Evolutionary conservation across 116 monocot species (phyloP).

Genomic region (Iris pallida): DNA sequence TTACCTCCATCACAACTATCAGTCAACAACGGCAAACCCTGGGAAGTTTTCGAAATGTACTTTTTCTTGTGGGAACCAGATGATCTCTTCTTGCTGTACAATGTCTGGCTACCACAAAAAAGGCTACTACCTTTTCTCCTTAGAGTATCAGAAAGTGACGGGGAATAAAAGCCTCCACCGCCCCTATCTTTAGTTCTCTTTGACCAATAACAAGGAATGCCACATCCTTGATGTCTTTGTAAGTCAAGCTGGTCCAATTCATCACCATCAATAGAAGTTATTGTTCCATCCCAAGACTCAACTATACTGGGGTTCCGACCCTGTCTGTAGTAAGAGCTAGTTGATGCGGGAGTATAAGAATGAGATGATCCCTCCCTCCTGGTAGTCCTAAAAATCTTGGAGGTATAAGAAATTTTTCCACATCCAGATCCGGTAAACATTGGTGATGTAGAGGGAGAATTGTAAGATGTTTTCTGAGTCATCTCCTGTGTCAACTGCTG

Average conservation of each 20-base stretch:
- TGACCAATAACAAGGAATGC: slow-evolving; percentile 64
- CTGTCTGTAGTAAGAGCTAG: slow-evolving; percentile 57
- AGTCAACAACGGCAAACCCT: slow-evolving; percentile 48
- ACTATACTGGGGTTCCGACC: slow-evolving; percentile 34
- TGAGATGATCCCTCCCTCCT: slow-evolving; percentile 66
- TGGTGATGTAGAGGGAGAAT: slow-evolving; percentile 57
- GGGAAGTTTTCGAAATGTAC: slow-evolving; percentile 30
- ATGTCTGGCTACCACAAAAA: slow-evolving; percentile 55
- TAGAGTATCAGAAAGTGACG: slow-evolving; percentile 71
- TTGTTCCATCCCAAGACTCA: slow-evolving; percentile 55
- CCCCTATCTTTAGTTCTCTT: slow-evolving; percentile 51
- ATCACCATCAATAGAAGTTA: slow-evolving; percentile 56
- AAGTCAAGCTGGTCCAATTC: slow-evolving; percentile 52
- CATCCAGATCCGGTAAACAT: slow-evolving; percentile 53
- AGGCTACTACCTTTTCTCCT: slow-evolving; percentile 58
- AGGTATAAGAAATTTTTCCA: slow-evolving; percentile 49
- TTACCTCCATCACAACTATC: slow-evolving; percentile 41
- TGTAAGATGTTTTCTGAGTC: slow-evolving; percentile 22
- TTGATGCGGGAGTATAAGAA: slow-evolving; percentile 77
- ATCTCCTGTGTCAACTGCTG: slow-evolving; percentile 18
- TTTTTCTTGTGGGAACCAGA: slow-evolving; percentile 28
- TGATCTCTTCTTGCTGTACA: slow-evolving; percentile 36
- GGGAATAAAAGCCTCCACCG: slow-evolving; percentile 60
- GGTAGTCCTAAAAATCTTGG: slow-evolving; percentile 39
- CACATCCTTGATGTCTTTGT: slow-evolving; percentile 55